phyloP scores from a whole-genome alignment of 345 rosid species.

The Xanthoceras sorbifolium region DNA sequence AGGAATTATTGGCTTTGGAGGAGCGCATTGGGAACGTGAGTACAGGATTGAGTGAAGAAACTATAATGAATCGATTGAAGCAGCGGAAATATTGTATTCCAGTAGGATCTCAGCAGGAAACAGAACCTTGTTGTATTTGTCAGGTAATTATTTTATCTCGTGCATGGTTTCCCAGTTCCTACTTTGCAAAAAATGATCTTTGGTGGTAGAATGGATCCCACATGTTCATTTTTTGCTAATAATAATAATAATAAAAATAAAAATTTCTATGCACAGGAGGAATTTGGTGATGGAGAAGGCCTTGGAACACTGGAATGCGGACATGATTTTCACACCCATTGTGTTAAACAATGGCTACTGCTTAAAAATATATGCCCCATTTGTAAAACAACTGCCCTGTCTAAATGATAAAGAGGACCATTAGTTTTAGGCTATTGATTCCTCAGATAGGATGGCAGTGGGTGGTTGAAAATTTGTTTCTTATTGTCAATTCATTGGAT shows the following conservation, averaged over 20 bases:
- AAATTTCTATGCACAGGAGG: constrained; percentile 72
- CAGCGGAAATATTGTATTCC: constrained; percentile 37
- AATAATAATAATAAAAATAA: no score
- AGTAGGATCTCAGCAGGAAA: constrained; percentile 38
- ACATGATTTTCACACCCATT: constrained; percentile 68
- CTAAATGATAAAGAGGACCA: constrained; percentile 36
- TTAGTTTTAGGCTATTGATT: constrained; percentile 12
- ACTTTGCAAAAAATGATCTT: constrained; percentile 36
- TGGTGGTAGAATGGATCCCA: background rate
- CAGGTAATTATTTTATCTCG: constrained; percentile 50
- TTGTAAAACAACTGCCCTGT: constrained; percentile 74
- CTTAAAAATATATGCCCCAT: constrained; percentile 86
- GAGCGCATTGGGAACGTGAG: constrained; percentile 91
- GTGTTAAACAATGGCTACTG: constrained; percentile 81
- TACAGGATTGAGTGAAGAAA: constrained; percentile 84
- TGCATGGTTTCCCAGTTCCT: background rate
- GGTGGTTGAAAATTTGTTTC: constrained; percentile 5
- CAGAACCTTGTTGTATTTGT: constrained; percentile 87
- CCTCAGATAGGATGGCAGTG: constrained; percentile 13
- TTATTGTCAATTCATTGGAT: constrained; percentile 17
- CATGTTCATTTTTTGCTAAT: background rate
- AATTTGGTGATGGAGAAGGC: constrained; percentile 61
- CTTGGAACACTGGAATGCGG: constrained; percentile 76
- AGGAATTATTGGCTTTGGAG: constrained; percentile 88
- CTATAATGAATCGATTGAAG: constrained; percentile 48